Percentiles rank a stretch among this genome's conserved stretches.
Conservation (phyloP, 106 monocot species). For the Allium cepa region DNA sequence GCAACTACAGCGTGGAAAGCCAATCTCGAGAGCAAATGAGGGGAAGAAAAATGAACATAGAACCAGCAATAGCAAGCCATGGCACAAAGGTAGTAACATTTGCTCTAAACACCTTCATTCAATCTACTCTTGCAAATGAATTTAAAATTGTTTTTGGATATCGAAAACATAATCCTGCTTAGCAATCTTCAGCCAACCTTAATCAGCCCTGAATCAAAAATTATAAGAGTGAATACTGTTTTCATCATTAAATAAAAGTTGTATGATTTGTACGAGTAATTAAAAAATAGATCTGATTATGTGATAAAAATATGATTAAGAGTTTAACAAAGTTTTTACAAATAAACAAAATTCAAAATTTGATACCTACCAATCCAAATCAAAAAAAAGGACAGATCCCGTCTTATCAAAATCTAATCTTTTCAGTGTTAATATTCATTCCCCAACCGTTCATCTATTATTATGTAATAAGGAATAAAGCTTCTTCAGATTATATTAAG, state of each 20-base stretch:
- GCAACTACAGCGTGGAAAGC: constrained; percentile 33
- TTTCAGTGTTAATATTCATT: not conserved
- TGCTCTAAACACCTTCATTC: constrained; percentile 18
- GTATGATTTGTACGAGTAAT: not conserved
- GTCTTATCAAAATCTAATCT: not conserved
- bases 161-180: not conserved
- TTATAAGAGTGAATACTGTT: not conserved
- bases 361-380: not conserved
- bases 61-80: constrained; percentile 19
- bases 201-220: not conserved
- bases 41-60: constrained; percentile 3
- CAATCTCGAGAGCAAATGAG: constrained; percentile 15
- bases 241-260: not conserved
- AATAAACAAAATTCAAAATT: not conserved
- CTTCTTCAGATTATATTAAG: not conserved
- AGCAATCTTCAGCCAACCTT: not conserved
- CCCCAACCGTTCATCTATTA: not conserved
- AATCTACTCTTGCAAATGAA: constrained; percentile 6
- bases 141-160: not conserved
- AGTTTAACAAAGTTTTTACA: not conserved
- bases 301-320: not conserved
- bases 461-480: not conserved
- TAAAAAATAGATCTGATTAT: not conserved
- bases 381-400: not conserved
- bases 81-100: constrained; percentile 25